phyloP scores from a whole-genome alignment of 1,139 yeast genomes.

The Dujonia santamariae region DNA sequence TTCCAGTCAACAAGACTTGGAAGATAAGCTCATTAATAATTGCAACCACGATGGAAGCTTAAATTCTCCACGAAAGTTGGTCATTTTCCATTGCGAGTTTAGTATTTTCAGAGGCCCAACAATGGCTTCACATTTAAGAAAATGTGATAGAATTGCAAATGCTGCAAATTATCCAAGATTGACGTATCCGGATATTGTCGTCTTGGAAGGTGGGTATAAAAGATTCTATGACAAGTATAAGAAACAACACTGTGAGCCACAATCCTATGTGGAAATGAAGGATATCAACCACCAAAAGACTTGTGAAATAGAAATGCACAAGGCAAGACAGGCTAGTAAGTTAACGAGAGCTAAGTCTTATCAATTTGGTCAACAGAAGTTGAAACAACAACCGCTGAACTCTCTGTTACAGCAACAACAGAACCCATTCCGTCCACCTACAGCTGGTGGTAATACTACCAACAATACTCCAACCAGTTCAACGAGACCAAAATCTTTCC shows the following conservation, averaged over 20 bases:
- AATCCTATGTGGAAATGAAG: constrained; percentile 83
- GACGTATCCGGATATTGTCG: constrained; percentile 82
- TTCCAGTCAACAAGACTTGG: constrained; percentile 66
- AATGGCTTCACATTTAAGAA: constrained; percentile 83
- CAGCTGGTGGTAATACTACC: neutral
- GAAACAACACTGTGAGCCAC: constrained; percentile 59
- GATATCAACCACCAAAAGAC: constrained; percentile 62
- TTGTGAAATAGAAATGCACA: constrained; percentile 71
- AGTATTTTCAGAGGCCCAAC: constrained; percentile 90
- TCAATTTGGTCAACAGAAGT: constrained; percentile 15
- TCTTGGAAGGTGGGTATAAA: constrained; percentile 90
- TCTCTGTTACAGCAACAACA: neutral
- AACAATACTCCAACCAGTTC: neutral
- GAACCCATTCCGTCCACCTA: neutral
- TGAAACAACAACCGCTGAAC: neutral
- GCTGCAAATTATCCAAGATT: constrained; percentile 74
- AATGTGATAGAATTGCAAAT: constrained; percentile 74
- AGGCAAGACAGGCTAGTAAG: constrained; percentile 61
- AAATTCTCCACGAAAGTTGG: constrained; percentile 25
- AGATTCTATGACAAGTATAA: constrained; percentile 59
- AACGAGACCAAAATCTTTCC: constrained; percentile 1
- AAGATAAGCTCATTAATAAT: constrained; percentile 36
- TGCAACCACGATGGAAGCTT: constrained; percentile 11
- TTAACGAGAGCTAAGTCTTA: constrained; percentile 38
- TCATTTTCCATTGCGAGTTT: constrained; percentile 92